Evolutionary conservation across 352 stramenopile species (phyloP).

Genomic region (Phytophthora tentaculata): DNA sequence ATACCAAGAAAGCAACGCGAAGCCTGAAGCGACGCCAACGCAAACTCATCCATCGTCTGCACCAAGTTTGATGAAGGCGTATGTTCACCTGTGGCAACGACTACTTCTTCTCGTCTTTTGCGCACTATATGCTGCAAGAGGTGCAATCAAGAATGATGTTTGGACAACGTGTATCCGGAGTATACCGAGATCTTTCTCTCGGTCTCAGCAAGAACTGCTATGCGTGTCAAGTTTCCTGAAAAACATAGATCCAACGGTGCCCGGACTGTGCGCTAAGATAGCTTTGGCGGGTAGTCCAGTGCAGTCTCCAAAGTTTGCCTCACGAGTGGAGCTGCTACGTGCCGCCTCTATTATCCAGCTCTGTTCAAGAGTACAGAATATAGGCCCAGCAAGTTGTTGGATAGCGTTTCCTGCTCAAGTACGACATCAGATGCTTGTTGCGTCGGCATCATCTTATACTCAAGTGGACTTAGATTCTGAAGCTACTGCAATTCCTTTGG

Average conservation of each 20-base stretch:
- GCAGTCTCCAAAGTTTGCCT: conserved; percentile 30
- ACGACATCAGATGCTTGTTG: conserved; percentile 34
- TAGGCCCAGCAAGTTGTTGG: conserved; percentile 60
- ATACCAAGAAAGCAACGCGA: too few relatives aligned
- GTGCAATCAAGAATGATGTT: conserved; percentile 2
- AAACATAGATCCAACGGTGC: conserved; percentile 25
- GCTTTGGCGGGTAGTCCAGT: conserved; percentile 33
- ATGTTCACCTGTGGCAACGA: conserved; percentile 3
- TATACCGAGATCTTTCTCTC: conserved; percentile 38
- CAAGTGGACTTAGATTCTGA: conserved; percentile 1
- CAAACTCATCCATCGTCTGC: too few relatives aligned
- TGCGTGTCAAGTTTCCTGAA: conserved; percentile 20
- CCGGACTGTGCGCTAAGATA: conserved; percentile 38
- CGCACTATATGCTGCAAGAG: conserved; percentile 6
- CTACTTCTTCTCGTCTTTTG: conserved; percentile 20
- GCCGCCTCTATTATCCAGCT: conserved; percentile 33
- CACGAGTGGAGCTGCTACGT: conserved; percentile 32
- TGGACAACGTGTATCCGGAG: conserved; percentile 35
- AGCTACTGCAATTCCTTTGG: conserved; percentile 21
- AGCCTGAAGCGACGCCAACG: too few relatives aligned
- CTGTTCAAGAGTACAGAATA: conserved; percentile 23
- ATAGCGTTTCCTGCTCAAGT: conserved; percentile 31
- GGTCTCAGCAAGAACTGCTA: conserved; percentile 36
- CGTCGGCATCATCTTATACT: not conserved
- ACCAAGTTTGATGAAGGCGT: conserved; percentile 14